Percentiles rank a stretch among this genome's conserved stretches.
phyloP scores from a whole-genome alignment of 2,329 filamentous ascomycete species.

The Alternaria tenuissima region DNA sequence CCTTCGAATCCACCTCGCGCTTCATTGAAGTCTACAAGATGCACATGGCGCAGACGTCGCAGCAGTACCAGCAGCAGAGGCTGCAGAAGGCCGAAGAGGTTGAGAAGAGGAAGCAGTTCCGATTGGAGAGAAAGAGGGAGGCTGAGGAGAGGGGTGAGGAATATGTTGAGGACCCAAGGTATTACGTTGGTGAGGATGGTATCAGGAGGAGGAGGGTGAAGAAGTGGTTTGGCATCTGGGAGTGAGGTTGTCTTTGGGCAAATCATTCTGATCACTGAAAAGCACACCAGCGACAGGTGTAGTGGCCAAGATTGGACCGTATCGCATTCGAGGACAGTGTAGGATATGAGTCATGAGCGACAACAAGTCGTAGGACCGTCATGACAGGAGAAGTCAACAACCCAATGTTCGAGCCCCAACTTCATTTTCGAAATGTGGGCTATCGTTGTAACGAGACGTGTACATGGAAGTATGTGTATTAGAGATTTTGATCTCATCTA shows the following conservation, averaged over 20 bases:
- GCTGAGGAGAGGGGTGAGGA: constrained; percentile 46
- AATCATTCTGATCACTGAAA: background rate
- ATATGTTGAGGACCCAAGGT: constrained; percentile 48
- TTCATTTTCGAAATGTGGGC: background rate
- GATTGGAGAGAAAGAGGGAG: constrained; percentile 62
- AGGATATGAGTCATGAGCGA: background rate
- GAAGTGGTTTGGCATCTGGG: constrained; percentile 86
- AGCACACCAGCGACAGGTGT: background rate
- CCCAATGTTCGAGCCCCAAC: background rate
- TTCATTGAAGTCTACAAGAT: constrained; percentile 77
- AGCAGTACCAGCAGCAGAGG: constrained; percentile 74
- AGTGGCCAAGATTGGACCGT: background rate
- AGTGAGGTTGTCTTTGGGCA: constrained; percentile 26
- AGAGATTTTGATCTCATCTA: background rate
- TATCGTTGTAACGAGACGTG: background rate
- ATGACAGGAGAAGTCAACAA: background rate
- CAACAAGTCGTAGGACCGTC: background rate
- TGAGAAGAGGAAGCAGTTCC: constrained; percentile 83
- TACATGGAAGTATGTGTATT: constrained; percentile 8
- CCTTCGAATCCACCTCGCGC: constrained; percentile 70
- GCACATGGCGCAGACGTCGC: constrained; percentile 75
- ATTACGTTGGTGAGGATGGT: constrained; percentile 51
- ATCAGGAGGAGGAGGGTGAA: constrained; percentile 67
- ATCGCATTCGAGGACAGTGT: background rate
- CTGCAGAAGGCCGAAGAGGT: constrained; percentile 82